Base-by-base conservation (phyloP, 768 basidiomycete genomes). In the Cystobasidium tubakii region DNA sequence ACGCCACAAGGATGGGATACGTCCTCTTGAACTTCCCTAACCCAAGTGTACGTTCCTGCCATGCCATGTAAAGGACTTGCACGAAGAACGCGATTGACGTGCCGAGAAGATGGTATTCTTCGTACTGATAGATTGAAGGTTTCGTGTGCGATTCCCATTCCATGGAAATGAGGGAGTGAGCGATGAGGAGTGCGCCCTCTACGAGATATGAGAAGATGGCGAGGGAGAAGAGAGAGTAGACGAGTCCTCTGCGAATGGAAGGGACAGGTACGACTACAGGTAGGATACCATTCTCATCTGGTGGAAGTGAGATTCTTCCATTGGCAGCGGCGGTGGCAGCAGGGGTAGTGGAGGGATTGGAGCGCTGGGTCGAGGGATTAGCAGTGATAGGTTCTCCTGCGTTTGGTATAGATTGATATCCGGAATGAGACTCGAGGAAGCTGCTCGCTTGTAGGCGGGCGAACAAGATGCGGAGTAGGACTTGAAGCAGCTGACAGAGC, bases 201-300 rank as follows among this genome's bases (percentile, higher is more conserved):
- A 44, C 55, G 55, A 71, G 33, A 31, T 71, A 71, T 33, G 54
- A 9, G 15, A 71, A 36, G 7, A 43, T 36, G 9, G n/a, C 13
- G 7, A 60, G 54, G 10, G 54, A 27, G 15, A 60, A 62, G 13
- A 71, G 25, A 34, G 54, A 3, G 55, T 57, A 71, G 23, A 71
- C 29, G 3, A 71, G 36, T 12, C 69, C 69, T 29, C 69, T 31
- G 13, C 69, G 69, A 27, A 46, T 10, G 4, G 33, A 7, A 29
- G 33, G 33, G 6, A 71, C 54, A 33, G 69, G 69, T 2, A 71
- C 69, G 13, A 71, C 69, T 46, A 71, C 55, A 44, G 69, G 69
- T 27, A 71, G 69, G 1, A 71, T 60, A 33, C 69, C 69, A 44
- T 71, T 27, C 39, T 71, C 54, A 36, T 71, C 69, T n/a, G 69